Evolutionary conservation across 768 basidiomycete species (phyloP).

Genomic region (Lactarius deliciosus): DNA sequence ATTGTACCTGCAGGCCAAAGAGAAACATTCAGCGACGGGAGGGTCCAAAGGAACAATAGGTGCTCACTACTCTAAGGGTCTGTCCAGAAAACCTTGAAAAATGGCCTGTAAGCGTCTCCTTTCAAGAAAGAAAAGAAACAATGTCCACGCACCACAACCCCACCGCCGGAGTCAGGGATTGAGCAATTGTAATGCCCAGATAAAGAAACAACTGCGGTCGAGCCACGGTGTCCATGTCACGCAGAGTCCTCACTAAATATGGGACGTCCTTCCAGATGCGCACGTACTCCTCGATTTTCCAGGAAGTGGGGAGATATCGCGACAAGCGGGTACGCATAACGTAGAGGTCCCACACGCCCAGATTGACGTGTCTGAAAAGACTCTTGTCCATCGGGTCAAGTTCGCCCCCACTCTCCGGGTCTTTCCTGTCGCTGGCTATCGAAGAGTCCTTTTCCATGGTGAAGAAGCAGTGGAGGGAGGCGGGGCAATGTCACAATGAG

Average conservation of each 20-base stretch:
- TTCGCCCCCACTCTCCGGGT: neutral
- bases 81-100: conserved; percentile 23
- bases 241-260: conserved; percentile 49
- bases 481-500: neutral
- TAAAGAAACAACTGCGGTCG: conserved; percentile 13
- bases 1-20: conserved; percentile 19
- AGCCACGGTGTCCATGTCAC: conserved; percentile 13
- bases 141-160: conserved; percentile 14
- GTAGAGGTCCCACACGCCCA: conserved; percentile 3
- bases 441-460: conserved; percentile 1
- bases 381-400: conserved; percentile 1
- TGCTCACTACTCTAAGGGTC: conserved; percentile 30
- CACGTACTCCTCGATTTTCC: neutral
- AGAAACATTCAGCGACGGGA: neutral
- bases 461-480: neutral
- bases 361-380: neutral
- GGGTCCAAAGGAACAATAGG: neutral
- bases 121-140: neutral
- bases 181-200: neutral
- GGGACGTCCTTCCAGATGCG: neutral
- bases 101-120: neutral
- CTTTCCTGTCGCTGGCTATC: neutral
- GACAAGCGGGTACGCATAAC: neutral
- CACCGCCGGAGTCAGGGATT: conserved; percentile 13
- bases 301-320: neutral